Conservation (phyloP, 805 yeast species). For the Starmerella geochares region DNA sequence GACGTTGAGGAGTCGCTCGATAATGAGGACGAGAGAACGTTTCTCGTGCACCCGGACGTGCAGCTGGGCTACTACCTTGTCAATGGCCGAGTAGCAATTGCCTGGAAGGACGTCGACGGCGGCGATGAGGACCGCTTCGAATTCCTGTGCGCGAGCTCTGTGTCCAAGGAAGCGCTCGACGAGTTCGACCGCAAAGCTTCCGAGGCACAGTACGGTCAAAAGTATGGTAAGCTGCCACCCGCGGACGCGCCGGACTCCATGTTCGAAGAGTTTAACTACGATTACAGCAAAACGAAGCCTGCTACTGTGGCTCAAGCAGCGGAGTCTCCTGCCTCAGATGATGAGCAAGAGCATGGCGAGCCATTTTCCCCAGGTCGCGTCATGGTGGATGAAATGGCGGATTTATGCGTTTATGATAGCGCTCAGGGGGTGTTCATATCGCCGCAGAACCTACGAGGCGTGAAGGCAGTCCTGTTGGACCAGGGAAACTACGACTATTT, state of each 20-base stretch:
- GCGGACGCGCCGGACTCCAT: slow-evolving; percentile 44
- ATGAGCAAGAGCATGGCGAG: neutral
- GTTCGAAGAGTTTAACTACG: slow-evolving; percentile 52
- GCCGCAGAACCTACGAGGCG: slow-evolving; percentile 24
- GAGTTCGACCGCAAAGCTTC: slow-evolving; percentile 53
- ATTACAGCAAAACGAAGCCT: slow-evolving; percentile 16
- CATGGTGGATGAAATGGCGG: slow-evolving; percentile 27
- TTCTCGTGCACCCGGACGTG: slow-evolving; percentile 53
- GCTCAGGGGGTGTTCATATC: slow-evolving; percentile 39
- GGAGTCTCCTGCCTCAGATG: neutral
- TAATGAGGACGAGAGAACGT: slow-evolving; percentile 38
- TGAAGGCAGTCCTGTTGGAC: slow-evolving; percentile 37
- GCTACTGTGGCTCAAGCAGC: neutral
- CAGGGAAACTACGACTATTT: slow-evolving; percentile 44
- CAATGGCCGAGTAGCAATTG: slow-evolving; percentile 48
- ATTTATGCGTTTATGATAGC: slow-evolving; percentile 52
- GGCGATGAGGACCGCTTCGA: slow-evolving; percentile 78
- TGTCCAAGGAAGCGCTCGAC: slow-evolving; percentile 40
- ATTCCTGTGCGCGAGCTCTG: slow-evolving; percentile 56
- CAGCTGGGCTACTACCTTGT: slow-evolving; percentile 45
- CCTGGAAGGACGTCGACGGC: slow-evolving; percentile 80
- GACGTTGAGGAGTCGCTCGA: slow-evolving; percentile 35
- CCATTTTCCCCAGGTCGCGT: slow-evolving; percentile 19
- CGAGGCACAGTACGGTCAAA: slow-evolving; percentile 66
- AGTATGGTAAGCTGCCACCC: slow-evolving; percentile 43